Evolutionary conservation across 2,329 filamentous ascomycete genomes (phyloP).

Genomic region (Cladosporium sp.): DNA sequence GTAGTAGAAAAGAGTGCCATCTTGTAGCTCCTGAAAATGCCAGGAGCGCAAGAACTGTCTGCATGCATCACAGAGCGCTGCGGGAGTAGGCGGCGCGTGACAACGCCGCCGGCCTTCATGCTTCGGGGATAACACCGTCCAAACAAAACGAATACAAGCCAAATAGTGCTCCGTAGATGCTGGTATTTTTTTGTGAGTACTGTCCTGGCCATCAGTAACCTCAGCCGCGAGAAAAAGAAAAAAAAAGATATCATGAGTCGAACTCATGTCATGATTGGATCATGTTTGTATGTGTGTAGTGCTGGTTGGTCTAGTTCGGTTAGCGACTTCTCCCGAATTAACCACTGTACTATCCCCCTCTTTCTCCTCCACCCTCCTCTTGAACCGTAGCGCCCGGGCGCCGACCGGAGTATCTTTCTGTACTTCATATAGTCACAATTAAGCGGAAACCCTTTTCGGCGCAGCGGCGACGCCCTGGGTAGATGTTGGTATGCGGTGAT

Average conservation of each 20-base stretch:
- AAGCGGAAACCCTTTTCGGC: background rate
- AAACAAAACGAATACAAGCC: too few species aligned
- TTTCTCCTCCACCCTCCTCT: background rate
- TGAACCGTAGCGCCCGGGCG: background rate
- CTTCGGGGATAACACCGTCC: too few species aligned
- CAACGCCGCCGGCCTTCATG: too few species aligned
- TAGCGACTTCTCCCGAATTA: background rate
- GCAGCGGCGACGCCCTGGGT: constrained; percentile 7
- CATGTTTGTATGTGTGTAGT: background rate
- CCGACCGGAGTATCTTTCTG: background rate
- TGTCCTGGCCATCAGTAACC: background rate
- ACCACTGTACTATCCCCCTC: background rate
- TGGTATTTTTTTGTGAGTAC: too few species aligned
- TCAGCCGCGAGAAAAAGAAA: background rate
- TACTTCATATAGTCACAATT: background rate
- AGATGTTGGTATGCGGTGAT: constrained; percentile 5
- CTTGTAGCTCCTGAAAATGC: too few species aligned
- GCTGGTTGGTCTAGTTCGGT: background rate
- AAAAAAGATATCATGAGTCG: background rate
- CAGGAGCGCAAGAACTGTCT: too few species aligned
- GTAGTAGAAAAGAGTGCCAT: too few species aligned
- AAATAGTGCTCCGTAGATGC: too few species aligned
- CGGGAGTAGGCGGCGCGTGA: too few species aligned
- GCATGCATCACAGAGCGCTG: background rate
- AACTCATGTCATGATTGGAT: background rate